A percentile compares a stretch with the other conserved stretches of the same genome.
Conservation (phyloP, 352 stramenopile species). For the Phytophthora constricta region DNA sequence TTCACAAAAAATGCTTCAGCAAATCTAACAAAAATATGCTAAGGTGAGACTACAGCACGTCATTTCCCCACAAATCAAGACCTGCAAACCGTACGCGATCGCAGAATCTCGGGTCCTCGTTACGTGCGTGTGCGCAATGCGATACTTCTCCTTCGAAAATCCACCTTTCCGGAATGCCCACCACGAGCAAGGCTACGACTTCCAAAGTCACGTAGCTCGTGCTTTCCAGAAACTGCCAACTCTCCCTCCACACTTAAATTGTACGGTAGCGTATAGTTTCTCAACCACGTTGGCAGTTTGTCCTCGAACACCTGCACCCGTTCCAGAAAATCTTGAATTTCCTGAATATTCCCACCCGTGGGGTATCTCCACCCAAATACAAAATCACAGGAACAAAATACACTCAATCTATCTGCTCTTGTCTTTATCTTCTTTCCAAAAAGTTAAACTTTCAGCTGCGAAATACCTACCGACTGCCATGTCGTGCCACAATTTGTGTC, state of each 20-base stretch:
- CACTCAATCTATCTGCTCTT: too few species aligned
- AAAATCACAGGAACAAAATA: neutral
- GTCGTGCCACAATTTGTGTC: slow-evolving; percentile 64
- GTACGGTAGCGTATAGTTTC: slow-evolving; percentile 72
- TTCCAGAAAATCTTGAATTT: slow-evolving; percentile 55
- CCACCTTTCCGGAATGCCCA: slow-evolving; percentile 25
- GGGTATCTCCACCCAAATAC: slow-evolving; percentile 49
- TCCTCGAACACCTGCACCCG: slow-evolving; percentile 47
- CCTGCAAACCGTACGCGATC: slow-evolving; percentile 40
- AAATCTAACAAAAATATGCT: too few species aligned
- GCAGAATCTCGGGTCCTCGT: slow-evolving; percentile 64
- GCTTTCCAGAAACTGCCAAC: slow-evolving; percentile 41
- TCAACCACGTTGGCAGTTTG: slow-evolving; percentile 60
- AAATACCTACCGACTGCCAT: slow-evolving; percentile 61
- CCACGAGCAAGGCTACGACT: slow-evolving; percentile 29
- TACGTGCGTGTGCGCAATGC: slow-evolving; percentile 59
- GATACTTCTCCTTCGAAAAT: slow-evolving; percentile 51
- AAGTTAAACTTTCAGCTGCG: neutral
- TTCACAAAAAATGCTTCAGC: slow-evolving; percentile 60
- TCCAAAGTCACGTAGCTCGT: slow-evolving; percentile 49
- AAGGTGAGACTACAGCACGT: too few species aligned
- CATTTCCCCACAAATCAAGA: neutral
- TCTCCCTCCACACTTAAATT: slow-evolving; percentile 57
- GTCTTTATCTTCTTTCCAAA: neutral
- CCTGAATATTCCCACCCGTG: slow-evolving; percentile 51